Conservation (phyloP, 2,329 filamentous ascomycete genomes). For the Stemphylium vesicarium region DNA sequence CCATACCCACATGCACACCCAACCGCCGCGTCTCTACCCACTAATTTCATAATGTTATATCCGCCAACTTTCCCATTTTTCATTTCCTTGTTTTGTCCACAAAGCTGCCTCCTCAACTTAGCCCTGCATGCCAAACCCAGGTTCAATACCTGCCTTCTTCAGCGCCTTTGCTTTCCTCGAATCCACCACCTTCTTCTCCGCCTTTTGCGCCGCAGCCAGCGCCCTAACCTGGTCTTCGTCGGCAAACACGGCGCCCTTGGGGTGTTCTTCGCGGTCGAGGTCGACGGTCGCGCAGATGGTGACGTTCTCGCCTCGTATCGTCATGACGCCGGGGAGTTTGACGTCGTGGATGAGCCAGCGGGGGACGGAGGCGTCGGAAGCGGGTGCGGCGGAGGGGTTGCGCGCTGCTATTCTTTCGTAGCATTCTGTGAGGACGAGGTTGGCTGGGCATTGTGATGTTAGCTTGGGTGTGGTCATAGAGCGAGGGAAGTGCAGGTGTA, state of each 20-base stretch:
- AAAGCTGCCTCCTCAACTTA: too few relatives aligned
- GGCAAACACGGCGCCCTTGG: constrained; percentile 73
- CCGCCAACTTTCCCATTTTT: background rate
- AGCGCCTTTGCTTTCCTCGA: constrained; percentile 70
- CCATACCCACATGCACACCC: background rate
- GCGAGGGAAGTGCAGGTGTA: background rate
- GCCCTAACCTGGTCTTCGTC: constrained; percentile 72
- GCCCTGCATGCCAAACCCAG: constrained; percentile 82
- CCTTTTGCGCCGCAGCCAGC: constrained; percentile 75
- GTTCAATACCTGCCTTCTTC: constrained; percentile 59
- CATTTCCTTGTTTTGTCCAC: background rate
- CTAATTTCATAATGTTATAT: constrained; percentile 12
- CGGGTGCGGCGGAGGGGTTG: constrained; percentile 46
- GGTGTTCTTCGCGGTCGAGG: constrained; percentile 91
- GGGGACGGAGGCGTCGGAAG: constrained; percentile 29
- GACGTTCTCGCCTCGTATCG: constrained; percentile 97
- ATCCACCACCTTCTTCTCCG: constrained; percentile 67
- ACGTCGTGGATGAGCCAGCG: constrained; percentile 80
- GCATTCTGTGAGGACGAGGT: constrained; percentile 92
- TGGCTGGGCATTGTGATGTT: constrained; percentile 64
- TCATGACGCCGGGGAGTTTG: constrained; percentile 81
- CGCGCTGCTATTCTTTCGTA: constrained; percentile 83
- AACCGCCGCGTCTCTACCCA: too few relatives aligned
- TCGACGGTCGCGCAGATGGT: constrained; percentile 94
- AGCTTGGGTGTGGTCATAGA: constrained; percentile 16